phyloP scores from a whole-genome alignment of 345 rosid genomes.

The Camelina laxa region DNA sequence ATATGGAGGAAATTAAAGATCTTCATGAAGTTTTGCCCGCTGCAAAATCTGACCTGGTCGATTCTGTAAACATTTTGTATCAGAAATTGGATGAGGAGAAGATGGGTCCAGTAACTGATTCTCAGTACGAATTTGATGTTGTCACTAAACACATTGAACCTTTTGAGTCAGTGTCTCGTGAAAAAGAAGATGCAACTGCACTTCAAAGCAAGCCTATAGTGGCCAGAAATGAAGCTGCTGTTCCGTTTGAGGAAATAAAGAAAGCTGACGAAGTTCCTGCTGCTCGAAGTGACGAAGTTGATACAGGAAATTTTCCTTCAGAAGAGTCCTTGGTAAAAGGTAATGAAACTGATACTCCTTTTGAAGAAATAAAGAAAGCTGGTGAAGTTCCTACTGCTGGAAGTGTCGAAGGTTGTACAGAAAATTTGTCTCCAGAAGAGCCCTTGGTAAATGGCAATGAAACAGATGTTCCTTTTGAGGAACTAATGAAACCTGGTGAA shows the following conservation, averaged over 20 bases:
- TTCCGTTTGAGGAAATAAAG: constrained; percentile 40
- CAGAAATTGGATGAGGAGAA: constrained; percentile 63
- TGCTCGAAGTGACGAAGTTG: constrained; percentile 47
- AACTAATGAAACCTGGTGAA: constrained; percentile 35
- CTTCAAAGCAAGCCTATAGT: constrained; percentile 47
- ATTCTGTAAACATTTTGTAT: constrained; percentile 47
- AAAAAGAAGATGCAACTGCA: constrained; percentile 46
- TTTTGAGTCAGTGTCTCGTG: constrained; percentile 43
- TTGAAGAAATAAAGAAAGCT: constrained; percentile 39
- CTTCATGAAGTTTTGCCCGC: constrained; percentile 74
- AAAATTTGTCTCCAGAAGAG: constrained; percentile 46
- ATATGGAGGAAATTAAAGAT: constrained; percentile 70
- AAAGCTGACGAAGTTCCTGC: constrained; percentile 36
- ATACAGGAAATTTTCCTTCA: constrained; percentile 34
- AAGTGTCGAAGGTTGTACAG: constrained; percentile 40
- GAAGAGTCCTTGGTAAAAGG: constrained; percentile 42
- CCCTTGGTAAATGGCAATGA: constrained; percentile 19
- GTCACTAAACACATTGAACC: constrained; percentile 48
- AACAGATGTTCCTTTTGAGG: constrained; percentile 32
- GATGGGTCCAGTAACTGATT: constrained; percentile 48
- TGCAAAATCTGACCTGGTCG: constrained; percentile 53
- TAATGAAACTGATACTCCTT: constrained; percentile 12
- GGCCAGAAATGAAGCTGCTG: constrained; percentile 33
- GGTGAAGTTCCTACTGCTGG: constrained; percentile 38
- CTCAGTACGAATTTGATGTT: constrained; percentile 49